Evolutionary conservation across 164 flowering plant species (phyloP).

Genomic region (Annona cherimola): DNA sequence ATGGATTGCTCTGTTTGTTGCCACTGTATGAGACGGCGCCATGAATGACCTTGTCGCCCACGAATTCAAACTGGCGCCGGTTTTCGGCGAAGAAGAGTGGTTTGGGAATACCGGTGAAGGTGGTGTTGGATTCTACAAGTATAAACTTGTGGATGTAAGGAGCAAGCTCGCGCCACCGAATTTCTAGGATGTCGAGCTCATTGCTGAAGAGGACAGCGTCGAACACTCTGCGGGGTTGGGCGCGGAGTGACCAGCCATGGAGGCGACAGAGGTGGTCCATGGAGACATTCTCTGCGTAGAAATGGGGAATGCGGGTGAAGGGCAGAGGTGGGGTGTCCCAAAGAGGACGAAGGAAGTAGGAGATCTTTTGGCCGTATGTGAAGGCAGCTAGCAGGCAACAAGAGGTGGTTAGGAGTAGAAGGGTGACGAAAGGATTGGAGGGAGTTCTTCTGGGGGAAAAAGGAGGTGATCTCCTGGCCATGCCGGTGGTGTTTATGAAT

Average conservation of each 20-base stretch:
- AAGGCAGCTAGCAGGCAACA: constrained; percentile 9
- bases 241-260: constrained; percentile 34
- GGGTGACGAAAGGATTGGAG: constrained; percentile 3
- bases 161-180: constrained; percentile 28
- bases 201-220: constrained; percentile 35
- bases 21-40: constrained; percentile 9
- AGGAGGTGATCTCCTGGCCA: constrained; percentile 12
- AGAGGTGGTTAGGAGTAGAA: constrained; percentile 8
- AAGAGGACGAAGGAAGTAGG: constrained; percentile 32
- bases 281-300: constrained; percentile 31
- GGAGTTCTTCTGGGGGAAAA: constrained; percentile 4
- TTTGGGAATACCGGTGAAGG: constrained; percentile 36
- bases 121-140: constrained; percentile 29
- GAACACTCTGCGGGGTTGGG: constrained; percentile 27
- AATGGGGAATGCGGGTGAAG: constrained; percentile 29
- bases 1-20: constrained; percentile 5
- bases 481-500: neutral
- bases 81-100: constrained; percentile 28
- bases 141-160: constrained; percentile 28
- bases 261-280: constrained; percentile 28
- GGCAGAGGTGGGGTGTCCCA: constrained; percentile 38
- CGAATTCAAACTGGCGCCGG: constrained; percentile 20
- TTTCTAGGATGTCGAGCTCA: constrained; percentile 38
- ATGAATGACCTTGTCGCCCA: constrained; percentile 18
- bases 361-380: constrained; percentile 17